phyloP scores from a whole-genome alignment of 2,329 filamentous ascomycete genomes.

The Pseudocercospora fuligena region DNA sequence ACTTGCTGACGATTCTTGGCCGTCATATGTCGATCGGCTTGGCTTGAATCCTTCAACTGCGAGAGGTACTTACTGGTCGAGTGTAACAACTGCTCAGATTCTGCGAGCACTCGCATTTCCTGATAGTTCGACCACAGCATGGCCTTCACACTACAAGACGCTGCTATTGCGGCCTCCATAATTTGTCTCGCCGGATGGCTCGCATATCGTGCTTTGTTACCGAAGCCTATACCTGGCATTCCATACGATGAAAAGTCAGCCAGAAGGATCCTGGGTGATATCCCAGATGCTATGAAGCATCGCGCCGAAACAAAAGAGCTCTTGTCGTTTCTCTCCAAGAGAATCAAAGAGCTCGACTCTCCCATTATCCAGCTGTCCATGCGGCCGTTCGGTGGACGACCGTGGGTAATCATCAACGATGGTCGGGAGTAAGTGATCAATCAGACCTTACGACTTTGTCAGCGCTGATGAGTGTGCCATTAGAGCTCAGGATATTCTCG shows the following conservation, averaged over 20 bases:
- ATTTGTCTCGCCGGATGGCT: neutral
- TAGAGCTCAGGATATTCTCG: conserved; percentile 13
- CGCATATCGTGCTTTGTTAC: neutral
- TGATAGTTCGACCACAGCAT: no score
- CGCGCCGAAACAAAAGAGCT: conserved; percentile 4
- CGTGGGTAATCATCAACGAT: conserved; percentile 13
- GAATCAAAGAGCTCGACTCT: conserved; percentile 1
- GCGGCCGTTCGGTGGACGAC: conserved; percentile 4
- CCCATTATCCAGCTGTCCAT: conserved; percentile 15
- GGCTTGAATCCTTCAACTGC: no score
- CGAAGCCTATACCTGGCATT: conserved; percentile 14
- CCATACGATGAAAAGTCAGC: conserved; percentile 9
- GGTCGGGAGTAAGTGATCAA: neutral
- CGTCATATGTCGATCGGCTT: no score
- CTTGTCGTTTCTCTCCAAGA: neutral
- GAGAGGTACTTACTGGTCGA: no score
- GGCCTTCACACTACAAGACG: neutral
- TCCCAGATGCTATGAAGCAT: conserved; percentile 1
- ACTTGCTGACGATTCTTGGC: no score
- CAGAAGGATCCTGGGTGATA: conserved; percentile 4
- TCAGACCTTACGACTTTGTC: no score
- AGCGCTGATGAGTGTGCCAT: neutral
- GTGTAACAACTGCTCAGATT: neutral
- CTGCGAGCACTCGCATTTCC: no score
- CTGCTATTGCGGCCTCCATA: neutral